A percentile compares a stretch with the other conserved stretches of the same genome.
phyloP scores from a whole-genome alignment of 2,329 filamentous ascomycete genomes.

The Myotisia sp. region DNA sequence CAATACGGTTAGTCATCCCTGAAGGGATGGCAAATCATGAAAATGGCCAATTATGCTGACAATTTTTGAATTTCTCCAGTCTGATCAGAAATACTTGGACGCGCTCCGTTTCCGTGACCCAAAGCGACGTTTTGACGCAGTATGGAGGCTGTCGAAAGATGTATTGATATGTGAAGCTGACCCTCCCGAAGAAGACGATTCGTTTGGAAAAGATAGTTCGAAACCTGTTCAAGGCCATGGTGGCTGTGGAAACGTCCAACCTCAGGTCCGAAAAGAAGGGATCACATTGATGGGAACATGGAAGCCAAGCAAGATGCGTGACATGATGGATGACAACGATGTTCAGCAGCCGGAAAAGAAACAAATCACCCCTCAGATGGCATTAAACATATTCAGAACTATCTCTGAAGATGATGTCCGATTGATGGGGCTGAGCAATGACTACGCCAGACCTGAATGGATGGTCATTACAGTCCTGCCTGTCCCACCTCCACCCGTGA shows the following conservation, averaged over 20 bases:
- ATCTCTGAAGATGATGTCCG: constrained; percentile 69
- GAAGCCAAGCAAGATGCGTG: constrained; percentile 55
- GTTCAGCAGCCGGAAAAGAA: constrained; percentile 62
- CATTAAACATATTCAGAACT: constrained; percentile 70
- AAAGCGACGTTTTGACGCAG: constrained; percentile 82
- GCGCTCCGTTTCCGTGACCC: constrained; percentile 78
- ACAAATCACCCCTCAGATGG: constrained; percentile 67
- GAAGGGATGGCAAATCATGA: constrained; percentile 40
- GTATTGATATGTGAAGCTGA: constrained; percentile 75
- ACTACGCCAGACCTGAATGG: constrained; percentile 95
- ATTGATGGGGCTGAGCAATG: constrained; percentile 80
- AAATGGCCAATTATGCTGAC: constrained; percentile 37
- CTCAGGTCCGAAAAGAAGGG: constrained; percentile 73
- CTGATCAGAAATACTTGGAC: constrained; percentile 66
- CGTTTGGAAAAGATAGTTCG: constrained; percentile 49
- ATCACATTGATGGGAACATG: constrained; percentile 64
- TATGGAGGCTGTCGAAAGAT: constrained; percentile 85
- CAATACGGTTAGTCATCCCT: constrained; percentile 84
- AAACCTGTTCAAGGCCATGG: constrained; percentile 53
- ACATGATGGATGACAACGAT: constrained; percentile 52
- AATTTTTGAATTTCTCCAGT: constrained; percentile 40
- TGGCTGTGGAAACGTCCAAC: constrained; percentile 84
- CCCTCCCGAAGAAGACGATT: constrained; percentile 50
- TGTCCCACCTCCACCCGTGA: constrained; percentile 87
- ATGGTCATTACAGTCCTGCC: constrained; percentile 93